Evolutionary conservation across 176 grass and related monocot genomes (phyloP).

Genomic region (Aechmea fasciata): DNA sequence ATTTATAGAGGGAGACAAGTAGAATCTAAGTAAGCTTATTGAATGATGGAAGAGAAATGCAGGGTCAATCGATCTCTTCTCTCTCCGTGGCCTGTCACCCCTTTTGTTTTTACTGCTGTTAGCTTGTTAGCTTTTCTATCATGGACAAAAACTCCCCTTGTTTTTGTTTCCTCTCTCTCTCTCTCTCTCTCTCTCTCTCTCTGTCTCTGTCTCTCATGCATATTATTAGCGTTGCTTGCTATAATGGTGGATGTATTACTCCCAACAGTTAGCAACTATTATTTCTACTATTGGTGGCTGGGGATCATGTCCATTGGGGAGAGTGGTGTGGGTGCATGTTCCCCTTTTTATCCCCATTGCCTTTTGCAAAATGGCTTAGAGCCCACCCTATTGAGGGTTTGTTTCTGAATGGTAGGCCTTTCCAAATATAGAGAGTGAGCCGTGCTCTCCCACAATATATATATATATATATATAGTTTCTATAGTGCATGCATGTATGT

Average conservation of each 20-base stretch:
- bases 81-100: slow-evolving; percentile 32
- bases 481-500: slow-evolving; percentile 41
- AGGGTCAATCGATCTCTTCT: slow-evolving; percentile 81
- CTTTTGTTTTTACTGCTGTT: slow-evolving; percentile 68
- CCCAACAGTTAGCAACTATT: background rate
- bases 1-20: slow-evolving; percentile 85
- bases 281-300: background rate
- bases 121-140: background rate
- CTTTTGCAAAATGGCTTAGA: background rate
- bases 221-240: slow-evolving; percentile 18
- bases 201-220: slow-evolving; percentile 7
- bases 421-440: slow-evolving; percentile 10
- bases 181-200: slow-evolving; percentile 18
- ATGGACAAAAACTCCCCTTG: background rate
- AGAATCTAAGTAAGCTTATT: slow-evolving; percentile 80
- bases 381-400: slow-evolving; percentile 4
- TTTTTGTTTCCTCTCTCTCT: background rate
- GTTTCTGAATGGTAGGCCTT: slow-evolving; percentile 3
- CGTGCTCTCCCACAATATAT: slow-evolving; percentile 19
- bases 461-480: background rate
- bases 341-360: slow-evolving; percentile 9
- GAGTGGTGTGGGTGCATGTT: slow-evolving; percentile 3
- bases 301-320: slow-evolving; percentile 1
- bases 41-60: slow-evolving; percentile 85
- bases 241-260: slow-evolving; percentile 4